phyloP scores from a whole-genome alignment of 1,284 basidiomycete species.

The Baeospora myosura region DNA sequence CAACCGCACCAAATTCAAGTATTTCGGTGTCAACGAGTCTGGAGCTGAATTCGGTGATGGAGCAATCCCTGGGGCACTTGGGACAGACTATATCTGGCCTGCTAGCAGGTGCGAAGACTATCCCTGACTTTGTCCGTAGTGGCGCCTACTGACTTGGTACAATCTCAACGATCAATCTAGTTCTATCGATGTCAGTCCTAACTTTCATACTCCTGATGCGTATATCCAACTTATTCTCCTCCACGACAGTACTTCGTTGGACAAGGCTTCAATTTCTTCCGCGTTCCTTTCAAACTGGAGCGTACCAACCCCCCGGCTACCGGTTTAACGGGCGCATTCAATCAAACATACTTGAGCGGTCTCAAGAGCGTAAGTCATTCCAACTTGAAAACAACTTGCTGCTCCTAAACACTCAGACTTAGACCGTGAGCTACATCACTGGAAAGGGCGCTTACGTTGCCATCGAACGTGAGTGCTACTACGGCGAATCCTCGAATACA shows the following conservation, averaged over 20 bases:
- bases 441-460: constrained; percentile 49
- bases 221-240: too few species aligned
- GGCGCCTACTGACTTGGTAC: constrained; percentile 1
- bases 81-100: constrained; percentile 21
- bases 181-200: constrained; percentile 12
- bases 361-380: constrained; percentile 33
- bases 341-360: constrained; percentile 43
- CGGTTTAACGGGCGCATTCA: constrained; percentile 47
- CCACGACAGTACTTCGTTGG: constrained; percentile 39
- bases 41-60: constrained; percentile 50
- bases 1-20: constrained; percentile 51
- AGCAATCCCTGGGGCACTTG: constrained; percentile 35
- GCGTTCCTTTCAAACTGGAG: constrained; percentile 53
- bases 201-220: constrained; percentile 7
- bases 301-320: constrained; percentile 43
- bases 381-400: background rate
- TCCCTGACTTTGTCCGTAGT: background rate
- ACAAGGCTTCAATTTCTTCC: constrained; percentile 58
- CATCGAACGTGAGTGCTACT: constrained; percentile 41
- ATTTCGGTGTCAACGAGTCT: constrained; percentile 57
- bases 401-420: constrained; percentile 4
- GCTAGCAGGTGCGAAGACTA: background rate
- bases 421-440: constrained; percentile 55
- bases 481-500: constrained; percentile 6
- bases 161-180: background rate